phyloP scores from a whole-genome alignment of 163 green algal genomes.

The Chloromonas sp. region DNA sequence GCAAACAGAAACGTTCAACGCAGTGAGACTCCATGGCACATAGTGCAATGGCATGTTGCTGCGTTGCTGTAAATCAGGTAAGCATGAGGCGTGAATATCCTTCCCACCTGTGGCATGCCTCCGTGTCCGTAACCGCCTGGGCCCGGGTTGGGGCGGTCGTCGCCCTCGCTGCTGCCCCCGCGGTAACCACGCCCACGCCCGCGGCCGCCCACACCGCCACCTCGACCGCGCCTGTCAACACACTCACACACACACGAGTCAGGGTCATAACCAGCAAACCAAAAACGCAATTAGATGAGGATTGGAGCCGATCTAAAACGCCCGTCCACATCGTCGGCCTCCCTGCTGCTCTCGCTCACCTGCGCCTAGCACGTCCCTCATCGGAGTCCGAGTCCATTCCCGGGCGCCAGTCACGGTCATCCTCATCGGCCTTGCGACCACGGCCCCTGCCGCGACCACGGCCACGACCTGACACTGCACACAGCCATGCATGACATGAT shows the following conservation, averaged over 20 bases:
- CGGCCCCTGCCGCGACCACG: constrained; percentile 10
- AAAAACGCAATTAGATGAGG: too few species aligned
- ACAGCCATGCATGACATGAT: background rate
- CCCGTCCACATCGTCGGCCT: too few species aligned
- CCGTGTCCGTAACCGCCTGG: background rate
- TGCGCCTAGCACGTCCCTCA: constrained; percentile 7
- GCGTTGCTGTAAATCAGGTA: too few species aligned
- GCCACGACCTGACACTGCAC: background rate
- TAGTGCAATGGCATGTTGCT: too few species aligned
- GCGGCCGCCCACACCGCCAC: background rate
- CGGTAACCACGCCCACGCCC: too few species aligned
- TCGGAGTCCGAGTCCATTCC: constrained; percentile 11
- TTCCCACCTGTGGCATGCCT: background rate
- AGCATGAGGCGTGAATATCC: too few species aligned
- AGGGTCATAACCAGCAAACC: too few species aligned
- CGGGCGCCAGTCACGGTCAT: constrained; percentile 7
- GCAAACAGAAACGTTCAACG: too few species aligned
- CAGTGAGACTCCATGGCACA: too few species aligned
- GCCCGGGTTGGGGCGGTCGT: background rate
- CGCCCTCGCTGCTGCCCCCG: background rate
- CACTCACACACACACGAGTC: too few species aligned
- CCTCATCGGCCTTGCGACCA: background rate
- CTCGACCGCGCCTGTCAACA: background rate
- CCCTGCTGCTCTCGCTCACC: background rate
- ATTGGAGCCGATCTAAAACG: too few species aligned